Evolutionary conservation across 2,329 filamentous ascomycete species (phyloP), one percentile per base, ranked within the genome.

Genomic region (Fusarium agapanthi): DNA sequence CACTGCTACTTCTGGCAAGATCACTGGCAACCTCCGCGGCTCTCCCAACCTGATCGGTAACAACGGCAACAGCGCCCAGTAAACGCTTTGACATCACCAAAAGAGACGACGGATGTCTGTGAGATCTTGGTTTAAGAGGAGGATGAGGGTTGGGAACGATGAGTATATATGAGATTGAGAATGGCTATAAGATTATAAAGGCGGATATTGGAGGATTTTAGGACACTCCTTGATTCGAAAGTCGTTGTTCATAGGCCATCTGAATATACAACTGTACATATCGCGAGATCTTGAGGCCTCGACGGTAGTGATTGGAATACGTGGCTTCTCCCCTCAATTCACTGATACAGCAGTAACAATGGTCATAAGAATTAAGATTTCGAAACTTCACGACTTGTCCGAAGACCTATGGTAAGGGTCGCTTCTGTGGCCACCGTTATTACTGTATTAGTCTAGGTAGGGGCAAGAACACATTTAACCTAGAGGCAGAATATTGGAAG

Each of bases 21-120:
- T 86, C 69, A 80, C 80, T n/a, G 81, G 81, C 62, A 76, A 45
- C 54, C 74, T 86, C 14, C 78, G 75, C 54, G 78, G 82, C 71
- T 86, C 84, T 55, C 80, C 81, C 71, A 88, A 88, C 81, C 77
- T 82, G 68, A 80, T 88, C 67, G 84, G 80, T 43, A 88, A 87
- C 82, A 88, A 89, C 79, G 84, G 84, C 54, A 79, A 77, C 61
- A 59, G 65, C n/a, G 48, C 59, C n/a, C 76, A 80, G 77, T 76
- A 78, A 73, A 40, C 30, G 30, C 13, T 41, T 35, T n/a, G n/a
- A 26, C 11, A 34, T 34, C 18, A 47, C 4, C 26, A 60, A 20
- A 45, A 44, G 47, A 54, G n/a, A 32, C 30, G 28, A 67, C 45
- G 30, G 26, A 43, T 53, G 62, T 48, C 16, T 44, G 24, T 51